These are phyloP conservation scores for Fraxinus latifolia DNA, from an alignment of 305 asterid species.

Conservation along the genomic window DNA sequence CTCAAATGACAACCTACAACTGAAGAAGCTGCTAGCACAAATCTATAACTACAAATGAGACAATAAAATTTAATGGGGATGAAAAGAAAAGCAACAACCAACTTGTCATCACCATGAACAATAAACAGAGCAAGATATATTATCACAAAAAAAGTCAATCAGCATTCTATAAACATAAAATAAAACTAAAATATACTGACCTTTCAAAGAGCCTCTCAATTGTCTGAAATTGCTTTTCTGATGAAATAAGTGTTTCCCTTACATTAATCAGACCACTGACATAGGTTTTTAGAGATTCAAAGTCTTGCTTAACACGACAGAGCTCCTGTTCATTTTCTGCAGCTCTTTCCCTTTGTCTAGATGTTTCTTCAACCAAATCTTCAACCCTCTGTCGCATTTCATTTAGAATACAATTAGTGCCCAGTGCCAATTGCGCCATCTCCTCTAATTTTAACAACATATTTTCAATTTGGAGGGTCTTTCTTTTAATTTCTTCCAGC, in stretches of 20 bases:
- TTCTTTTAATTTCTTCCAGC: constrained; percentile 67
- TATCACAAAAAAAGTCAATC: neutral
- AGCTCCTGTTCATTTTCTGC: constrained; percentile 94
- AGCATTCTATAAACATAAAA: constrained; percentile 1
- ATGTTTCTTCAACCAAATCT: constrained; percentile 95
- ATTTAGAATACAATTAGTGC: constrained; percentile 67
- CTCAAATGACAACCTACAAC: neutral
- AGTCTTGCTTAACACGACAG: constrained; percentile 82
- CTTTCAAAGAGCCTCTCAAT: constrained; percentile 93
- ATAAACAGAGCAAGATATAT: neutral
- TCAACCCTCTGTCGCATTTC: constrained; percentile 93
- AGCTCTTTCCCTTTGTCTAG: constrained; percentile 92
- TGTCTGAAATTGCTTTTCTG: constrained; percentile 94
- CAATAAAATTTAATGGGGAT: neutral
- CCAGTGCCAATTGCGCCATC: constrained; percentile 81
- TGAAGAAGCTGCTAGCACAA: neutral
- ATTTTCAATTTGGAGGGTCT: constrained; percentile 69
- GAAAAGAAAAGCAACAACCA: neutral
- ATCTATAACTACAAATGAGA: neutral
- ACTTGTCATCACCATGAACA: neutral
- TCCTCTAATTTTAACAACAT: constrained; percentile 85
- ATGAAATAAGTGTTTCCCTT: constrained; percentile 93
- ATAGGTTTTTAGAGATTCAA: constrained; percentile 84
- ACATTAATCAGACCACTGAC: constrained; percentile 81
- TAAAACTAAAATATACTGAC: constrained; percentile 45